These are phyloP conservation scores for Mangifera indica DNA, from an alignment of 345 rosid genomes.

Conservation along the genomic window DNA sequence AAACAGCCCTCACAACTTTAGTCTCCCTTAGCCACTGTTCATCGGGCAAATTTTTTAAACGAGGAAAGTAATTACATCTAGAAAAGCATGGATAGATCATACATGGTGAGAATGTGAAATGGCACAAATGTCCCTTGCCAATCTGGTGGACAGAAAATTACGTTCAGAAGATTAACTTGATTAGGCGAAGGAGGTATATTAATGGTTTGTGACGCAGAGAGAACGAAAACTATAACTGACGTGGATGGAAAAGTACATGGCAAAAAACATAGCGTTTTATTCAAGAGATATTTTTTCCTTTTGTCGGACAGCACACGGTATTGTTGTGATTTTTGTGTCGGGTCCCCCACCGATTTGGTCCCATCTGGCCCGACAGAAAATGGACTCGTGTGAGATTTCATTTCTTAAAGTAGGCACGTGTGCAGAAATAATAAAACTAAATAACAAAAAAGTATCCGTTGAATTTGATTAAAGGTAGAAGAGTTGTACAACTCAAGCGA, in stretches of 20 bases:
- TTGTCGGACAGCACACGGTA: not conserved
- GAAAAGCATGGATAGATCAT: not conserved
- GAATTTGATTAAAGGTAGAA: not conserved
- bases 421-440: not conserved
- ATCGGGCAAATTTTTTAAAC: not conserved
- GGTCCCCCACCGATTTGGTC: not conserved
- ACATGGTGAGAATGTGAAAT: not conserved
- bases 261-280: conserved; percentile 1
- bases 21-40: not conserved
- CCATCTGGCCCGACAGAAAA: not conserved
- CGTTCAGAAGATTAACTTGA: too few species aligned
- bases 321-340: not conserved
- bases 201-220: not conserved
- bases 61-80: not conserved
- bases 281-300: not conserved
- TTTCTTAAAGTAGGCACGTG: not conserved
- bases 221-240: not conserved
- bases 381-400: not conserved
- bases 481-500: too few species aligned
- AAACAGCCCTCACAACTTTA: conserved; percentile 12
- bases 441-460: not conserved
- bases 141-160: too few species aligned
- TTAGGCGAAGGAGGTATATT: too few species aligned
- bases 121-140: conserved; percentile 16
- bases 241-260: not conserved